These are phyloP conservation scores for Tarenaya hassleriana DNA, from an alignment of 345 rosid genomes.

Conservation along the genomic window DNA sequence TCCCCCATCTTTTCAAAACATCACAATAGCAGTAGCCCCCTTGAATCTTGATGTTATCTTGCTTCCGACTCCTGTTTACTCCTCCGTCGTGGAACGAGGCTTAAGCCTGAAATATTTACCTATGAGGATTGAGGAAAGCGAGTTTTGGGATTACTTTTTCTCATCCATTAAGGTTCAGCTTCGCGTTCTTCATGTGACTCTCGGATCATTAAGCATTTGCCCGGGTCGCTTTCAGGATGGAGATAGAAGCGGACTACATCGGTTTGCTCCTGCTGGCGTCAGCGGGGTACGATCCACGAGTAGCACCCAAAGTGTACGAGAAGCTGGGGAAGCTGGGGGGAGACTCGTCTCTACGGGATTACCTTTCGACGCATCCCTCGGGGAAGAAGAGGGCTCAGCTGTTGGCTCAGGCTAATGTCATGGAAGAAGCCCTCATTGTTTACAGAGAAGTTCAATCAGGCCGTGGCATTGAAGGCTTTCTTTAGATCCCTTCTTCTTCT, in stretches of 20 bases:
- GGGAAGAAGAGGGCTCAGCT: slow-evolving; percentile 75
- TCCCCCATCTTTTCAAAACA: background rate
- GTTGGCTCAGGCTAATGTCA: slow-evolving; percentile 72
- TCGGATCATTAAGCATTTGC: too few relatives aligned
- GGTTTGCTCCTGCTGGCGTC: slow-evolving; percentile 78
- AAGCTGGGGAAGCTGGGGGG: slow-evolving; percentile 67
- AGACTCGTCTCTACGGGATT: slow-evolving; percentile 42
- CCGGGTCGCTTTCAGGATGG: too few relatives aligned
- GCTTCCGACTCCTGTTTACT: too few relatives aligned
- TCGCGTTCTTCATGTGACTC: too few relatives aligned
- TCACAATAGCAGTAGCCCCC: background rate
- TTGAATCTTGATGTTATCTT: too few relatives aligned
- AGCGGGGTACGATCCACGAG: slow-evolving; percentile 84
- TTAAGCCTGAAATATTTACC: too few relatives aligned
- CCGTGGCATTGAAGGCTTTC: slow-evolving; percentile 71
- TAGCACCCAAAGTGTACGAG: slow-evolving; percentile 75
- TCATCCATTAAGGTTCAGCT: too few relatives aligned
- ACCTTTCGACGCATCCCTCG: slow-evolving; percentile 90
- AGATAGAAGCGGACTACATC: slow-evolving; percentile 91
- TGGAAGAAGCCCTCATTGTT: slow-evolving; percentile 79
- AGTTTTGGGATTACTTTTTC: too few relatives aligned
- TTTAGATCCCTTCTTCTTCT: slow-evolving; percentile 29
- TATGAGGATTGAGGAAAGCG: too few relatives aligned
- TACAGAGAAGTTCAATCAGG: slow-evolving; percentile 64
- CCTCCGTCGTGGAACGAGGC: too few relatives aligned